These are phyloP conservation scores for Arthrobotrys sphaeroides DNA, from an alignment of 2,329 filamentous ascomycete genomes.

Conservation along the genomic window DNA sequence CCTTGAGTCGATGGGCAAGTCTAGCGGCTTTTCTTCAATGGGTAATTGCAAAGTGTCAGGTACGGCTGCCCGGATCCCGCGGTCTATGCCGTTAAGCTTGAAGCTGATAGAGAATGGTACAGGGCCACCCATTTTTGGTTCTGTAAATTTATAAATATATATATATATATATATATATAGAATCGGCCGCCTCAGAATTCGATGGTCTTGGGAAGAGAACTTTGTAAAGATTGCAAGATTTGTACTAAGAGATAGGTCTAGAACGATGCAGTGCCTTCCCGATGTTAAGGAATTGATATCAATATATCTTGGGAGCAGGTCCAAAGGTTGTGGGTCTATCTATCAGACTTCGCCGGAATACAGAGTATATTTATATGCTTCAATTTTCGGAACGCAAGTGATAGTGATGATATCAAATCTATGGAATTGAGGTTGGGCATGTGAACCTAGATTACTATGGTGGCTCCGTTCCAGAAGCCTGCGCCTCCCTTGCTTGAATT, in stretches of 20 bases:
- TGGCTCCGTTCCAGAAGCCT: conserved; percentile 4
- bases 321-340: no score
- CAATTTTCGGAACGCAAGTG: neutral
- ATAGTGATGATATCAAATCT: neutral
- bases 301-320: no score
- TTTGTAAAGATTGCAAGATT: no score
- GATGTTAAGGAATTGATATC: no score
- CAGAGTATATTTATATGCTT: neutral
- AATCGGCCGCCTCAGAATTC: no score
- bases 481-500: neutral
- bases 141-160: no score
- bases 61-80: neutral
- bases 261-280: no score
- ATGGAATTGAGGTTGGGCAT: neutral
- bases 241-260: neutral
- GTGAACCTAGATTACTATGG: neutral
- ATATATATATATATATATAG: no score
- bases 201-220: no score
- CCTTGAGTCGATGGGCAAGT: conserved; percentile 9
- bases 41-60: conserved; percentile 4
- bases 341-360: neutral
- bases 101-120: neutral
- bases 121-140: neutral
- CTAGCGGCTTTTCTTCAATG: conserved; percentile 9
- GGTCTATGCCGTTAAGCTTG: neutral